A percentile compares a stretch with the other conserved stretches of the same genome.
These are phyloP conservation scores for Ramaria sp. DNA, from an alignment of 768 basidiomycete genomes.

Conservation along the genomic window DNA sequence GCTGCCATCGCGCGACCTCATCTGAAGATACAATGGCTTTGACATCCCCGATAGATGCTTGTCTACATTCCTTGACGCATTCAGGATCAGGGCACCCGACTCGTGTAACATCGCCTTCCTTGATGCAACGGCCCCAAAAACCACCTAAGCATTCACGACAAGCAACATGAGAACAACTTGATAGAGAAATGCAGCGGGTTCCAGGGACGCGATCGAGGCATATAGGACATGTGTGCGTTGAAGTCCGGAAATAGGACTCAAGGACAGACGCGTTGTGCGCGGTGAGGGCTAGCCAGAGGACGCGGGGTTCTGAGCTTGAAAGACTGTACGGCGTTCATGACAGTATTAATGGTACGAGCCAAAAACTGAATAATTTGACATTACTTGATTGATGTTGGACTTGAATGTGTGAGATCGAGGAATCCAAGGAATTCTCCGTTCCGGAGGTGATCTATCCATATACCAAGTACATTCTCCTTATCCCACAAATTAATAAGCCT, in stretches of 20 bases:
- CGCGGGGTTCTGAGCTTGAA: slow-evolving; percentile 42
- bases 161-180: slow-evolving; percentile 64
- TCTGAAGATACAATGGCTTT: slow-evolving; percentile 55
- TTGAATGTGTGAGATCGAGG: slow-evolving; percentile 27
- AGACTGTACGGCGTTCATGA: slow-evolving; percentile 26
- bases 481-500: slow-evolving; percentile 48
- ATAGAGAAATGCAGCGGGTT: slow-evolving; percentile 54
- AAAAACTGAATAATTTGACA: slow-evolving; percentile 12
- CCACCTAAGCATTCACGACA: slow-evolving; percentile 71
- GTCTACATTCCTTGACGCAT: slow-evolving; percentile 57
- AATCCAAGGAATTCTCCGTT: slow-evolving; percentile 47
- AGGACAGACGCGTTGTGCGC: slow-evolving; percentile 37
- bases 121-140: slow-evolving; percentile 75
- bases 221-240: slow-evolving; percentile 58
- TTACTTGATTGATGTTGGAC: slow-evolving; percentile 27
- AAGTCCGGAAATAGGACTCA: slow-evolving; percentile 46
- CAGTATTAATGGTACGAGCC: slow-evolving; percentile 1
- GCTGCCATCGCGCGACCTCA: slow-evolving; percentile 62
- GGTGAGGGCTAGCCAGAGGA: slow-evolving; percentile 37
- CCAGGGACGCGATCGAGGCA: slow-evolving; percentile 72
- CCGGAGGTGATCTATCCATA: slow-evolving; percentile 63
- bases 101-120: slow-evolving; percentile 61
- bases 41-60: slow-evolving; percentile 63
- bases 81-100: slow-evolving; percentile 75
- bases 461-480: slow-evolving; percentile 48